Percentiles rank a stretch among this genome's conserved stretches.
phyloP scores from a whole-genome alignment of 2,329 filamentous ascomycete species.

The Mycosphaerella arachidis region DNA sequence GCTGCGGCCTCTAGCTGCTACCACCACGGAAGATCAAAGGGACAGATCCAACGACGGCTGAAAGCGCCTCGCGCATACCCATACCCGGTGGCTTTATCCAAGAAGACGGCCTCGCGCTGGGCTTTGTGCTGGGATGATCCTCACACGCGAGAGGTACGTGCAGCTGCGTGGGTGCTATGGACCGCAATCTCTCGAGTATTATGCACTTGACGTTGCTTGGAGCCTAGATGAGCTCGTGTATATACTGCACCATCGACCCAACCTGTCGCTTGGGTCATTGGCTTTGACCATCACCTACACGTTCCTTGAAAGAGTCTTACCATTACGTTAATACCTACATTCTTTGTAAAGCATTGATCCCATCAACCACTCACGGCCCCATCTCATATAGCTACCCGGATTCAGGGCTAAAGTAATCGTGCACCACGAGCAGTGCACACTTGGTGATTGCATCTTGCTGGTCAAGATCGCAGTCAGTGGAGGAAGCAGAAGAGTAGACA shows the following conservation, averaged over 20 bases:
- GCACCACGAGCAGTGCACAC: not conserved
- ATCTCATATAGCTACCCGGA: not conserved
- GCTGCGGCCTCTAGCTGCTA: too few species aligned
- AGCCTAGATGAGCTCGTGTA: slow-evolving; percentile 16
- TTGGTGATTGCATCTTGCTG: slow-evolving; percentile 12
- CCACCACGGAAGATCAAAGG: not conserved
- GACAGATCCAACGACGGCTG: slow-evolving; percentile 15
- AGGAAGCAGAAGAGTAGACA: not conserved
- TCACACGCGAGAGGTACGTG: slow-evolving; percentile 17
- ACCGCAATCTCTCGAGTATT: slow-evolving; percentile 21
- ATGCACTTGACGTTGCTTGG: slow-evolving; percentile 8
- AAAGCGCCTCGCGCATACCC: slow-evolving; percentile 10
- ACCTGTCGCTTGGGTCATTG: slow-evolving; percentile 15
- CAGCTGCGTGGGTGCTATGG: slow-evolving; percentile 20
- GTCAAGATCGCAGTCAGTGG: slow-evolving; percentile 8
- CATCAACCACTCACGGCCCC: not conserved
- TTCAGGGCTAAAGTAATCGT: not conserved
- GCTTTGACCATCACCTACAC: slow-evolving; percentile 20
- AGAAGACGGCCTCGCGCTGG: slow-evolving; percentile 19
- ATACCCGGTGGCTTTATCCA: slow-evolving; percentile 14
- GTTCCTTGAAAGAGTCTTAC: slow-evolving; percentile 15
- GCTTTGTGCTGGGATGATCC: slow-evolving; percentile 18
- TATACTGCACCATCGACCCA: slow-evolving; percentile 16
- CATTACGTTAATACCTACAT: slow-evolving; percentile 15
- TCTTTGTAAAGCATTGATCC: slow-evolving; percentile 17